Conservation (phyloP, 495 filamentous ascomycete genomes). For the Lepraria neglecta region DNA sequence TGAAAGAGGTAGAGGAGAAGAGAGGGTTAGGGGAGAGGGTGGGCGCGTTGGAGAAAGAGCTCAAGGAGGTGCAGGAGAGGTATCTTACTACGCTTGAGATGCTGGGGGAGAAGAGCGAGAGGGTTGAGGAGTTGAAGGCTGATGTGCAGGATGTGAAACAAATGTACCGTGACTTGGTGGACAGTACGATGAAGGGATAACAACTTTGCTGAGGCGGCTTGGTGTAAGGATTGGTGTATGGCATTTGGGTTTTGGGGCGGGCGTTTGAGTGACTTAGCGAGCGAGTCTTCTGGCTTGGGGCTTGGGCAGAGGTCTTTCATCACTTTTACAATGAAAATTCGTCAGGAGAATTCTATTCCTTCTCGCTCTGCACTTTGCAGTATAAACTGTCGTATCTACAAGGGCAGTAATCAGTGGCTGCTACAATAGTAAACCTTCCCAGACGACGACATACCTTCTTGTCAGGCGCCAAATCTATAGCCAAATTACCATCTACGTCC, state of each 20-base stretch:
- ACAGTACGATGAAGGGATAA: slow-evolving; percentile 61
- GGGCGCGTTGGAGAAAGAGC: slow-evolving; percentile 57
- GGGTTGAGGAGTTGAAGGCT: slow-evolving; percentile 79
- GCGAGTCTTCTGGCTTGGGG: slow-evolving; percentile 1
- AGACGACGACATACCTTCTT: slow-evolving; percentile 47
- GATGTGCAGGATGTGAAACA: slow-evolving; percentile 90
- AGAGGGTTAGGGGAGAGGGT: slow-evolving; percentile 52
- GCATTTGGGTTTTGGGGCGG: neutral
- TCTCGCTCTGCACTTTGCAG: slow-evolving; percentile 74
- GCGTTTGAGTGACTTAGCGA: slow-evolving; percentile 6
- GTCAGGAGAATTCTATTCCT: slow-evolving; percentile 60
- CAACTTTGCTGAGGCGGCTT: neutral
- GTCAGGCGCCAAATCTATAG: slow-evolving; percentile 83
- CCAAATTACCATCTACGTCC: slow-evolving; percentile 62
- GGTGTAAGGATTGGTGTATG: neutral
- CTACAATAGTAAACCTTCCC: neutral
- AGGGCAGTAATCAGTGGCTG: neutral
- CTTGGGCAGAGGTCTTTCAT: neutral
- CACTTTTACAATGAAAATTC: neutral
- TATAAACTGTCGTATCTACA: slow-evolving; percentile 68
- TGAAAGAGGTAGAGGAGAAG: slow-evolving; percentile 75
- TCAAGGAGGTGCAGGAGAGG: slow-evolving; percentile 52
- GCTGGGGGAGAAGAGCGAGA: slow-evolving; percentile 93
- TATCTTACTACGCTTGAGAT: slow-evolving; percentile 91
- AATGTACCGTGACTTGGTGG: slow-evolving; percentile 88